Percentiles rank a stretch among this genome's conserved stretches.
phyloP scores from a whole-genome alignment of 2,329 filamentous ascomycete species.

The Cladosporium velox region DNA sequence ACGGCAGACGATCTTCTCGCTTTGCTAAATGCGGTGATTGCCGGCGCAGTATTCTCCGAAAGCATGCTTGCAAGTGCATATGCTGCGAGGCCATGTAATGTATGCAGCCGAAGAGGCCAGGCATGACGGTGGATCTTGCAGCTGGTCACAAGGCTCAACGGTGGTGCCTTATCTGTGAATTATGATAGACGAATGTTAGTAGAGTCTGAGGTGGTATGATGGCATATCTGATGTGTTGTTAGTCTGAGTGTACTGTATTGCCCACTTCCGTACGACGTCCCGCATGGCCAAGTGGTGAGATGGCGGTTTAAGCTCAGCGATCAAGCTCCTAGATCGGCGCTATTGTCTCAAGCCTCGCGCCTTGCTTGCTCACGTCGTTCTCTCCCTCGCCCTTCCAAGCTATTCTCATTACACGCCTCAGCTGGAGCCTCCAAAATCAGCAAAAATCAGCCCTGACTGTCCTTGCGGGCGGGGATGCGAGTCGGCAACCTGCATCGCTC shows the following conservation, averaged over 20 bases:
- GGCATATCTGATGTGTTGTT: neutral
- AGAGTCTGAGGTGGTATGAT: neutral
- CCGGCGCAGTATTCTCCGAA: conserved; percentile 21
- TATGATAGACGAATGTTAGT: neutral
- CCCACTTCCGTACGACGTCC: neutral
- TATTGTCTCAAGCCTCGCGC: conserved; percentile 5
- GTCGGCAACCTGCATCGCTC: conserved; percentile 14
- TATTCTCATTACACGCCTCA: neutral
- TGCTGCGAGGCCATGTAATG: conserved; percentile 4
- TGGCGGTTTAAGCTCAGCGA: conserved; percentile 17
- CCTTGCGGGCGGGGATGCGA: conserved; percentile 15
- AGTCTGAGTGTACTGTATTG: neutral
- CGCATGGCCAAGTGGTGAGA: neutral
- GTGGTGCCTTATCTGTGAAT: conserved; percentile 2
- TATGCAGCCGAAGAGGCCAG: conserved; percentile 14
- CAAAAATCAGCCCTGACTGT: conserved; percentile 2
- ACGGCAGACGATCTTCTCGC: conserved; percentile 8
- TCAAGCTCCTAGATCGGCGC: conserved; percentile 18
- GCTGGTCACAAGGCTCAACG: conserved; percentile 1
- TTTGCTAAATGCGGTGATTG: conserved; percentile 19
- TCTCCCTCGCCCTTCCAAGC: neutral
- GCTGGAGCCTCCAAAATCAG: neutral
- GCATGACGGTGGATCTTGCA: conserved; percentile 8
- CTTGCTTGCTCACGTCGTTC: neutral
- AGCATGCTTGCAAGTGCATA: conserved; percentile 8